Evolutionary conservation across 768 basidiomycete species (phyloP).

Genomic region (Daedaleopsis nitida): DNA sequence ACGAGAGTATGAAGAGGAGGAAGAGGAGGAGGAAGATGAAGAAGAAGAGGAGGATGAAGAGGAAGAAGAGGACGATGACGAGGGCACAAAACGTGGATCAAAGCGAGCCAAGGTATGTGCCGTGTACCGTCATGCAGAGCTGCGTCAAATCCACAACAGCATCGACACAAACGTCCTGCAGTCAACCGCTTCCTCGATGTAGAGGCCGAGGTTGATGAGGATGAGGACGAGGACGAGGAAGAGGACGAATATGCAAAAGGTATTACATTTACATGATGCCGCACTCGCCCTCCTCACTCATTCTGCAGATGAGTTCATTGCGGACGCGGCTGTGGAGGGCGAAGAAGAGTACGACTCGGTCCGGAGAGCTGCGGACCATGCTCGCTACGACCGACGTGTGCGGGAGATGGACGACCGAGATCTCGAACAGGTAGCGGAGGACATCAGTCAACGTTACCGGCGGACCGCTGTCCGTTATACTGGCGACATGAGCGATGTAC

Average conservation of each 20-base stretch:
- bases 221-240: conserved; percentile 93
- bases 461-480: conserved; percentile 74
- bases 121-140: not conserved
- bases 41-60: conserved; percentile 56
- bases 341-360: conserved; percentile 63
- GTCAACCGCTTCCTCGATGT: conserved; percentile 91
- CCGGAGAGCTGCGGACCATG: conserved; percentile 60
- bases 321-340: conserved; percentile 58
- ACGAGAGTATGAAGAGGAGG: conserved; percentile 40
- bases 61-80: conserved; percentile 43
- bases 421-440: conserved; percentile 81
- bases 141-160: conserved; percentile 12
- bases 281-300: not conserved
- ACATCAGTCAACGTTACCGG: conserved; percentile 76
- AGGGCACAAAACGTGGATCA: conserved; percentile 48
- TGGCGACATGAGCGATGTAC: conserved; percentile 91
- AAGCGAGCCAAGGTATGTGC: conserved; percentile 63
- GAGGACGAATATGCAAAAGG: conserved; percentile 68
- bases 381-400: conserved; percentile 69
- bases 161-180: conserved; percentile 68
- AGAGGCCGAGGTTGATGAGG: conserved; percentile 95
- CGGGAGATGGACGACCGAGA: conserved; percentile 76
- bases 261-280: conserved; percentile 30
- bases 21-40: conserved; percentile 41
- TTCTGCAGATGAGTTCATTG: conserved; percentile 68